Base-by-base conservation (phyloP, 768 basidiomycete genomes). In the Mycena albidolilacea region DNA sequence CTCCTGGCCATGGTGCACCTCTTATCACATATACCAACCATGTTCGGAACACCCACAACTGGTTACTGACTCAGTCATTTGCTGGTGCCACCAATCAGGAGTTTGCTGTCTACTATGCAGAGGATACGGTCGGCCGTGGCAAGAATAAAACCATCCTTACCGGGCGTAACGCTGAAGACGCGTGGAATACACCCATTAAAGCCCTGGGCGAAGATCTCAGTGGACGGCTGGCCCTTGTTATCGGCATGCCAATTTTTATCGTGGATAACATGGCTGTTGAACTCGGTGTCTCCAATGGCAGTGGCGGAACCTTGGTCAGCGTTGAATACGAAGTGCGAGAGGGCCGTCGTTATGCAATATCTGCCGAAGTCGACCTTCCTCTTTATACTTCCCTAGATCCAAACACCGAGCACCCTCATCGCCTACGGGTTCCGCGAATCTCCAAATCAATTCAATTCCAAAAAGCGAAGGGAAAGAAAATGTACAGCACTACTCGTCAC, bases 261-360 rank as follows among this genome's bases (percentile, higher is more conserved):
- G 30, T 30, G 30, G 30, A 30, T 30, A 30, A 30, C 30, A 30
- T 30, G 30, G 30, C 30, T 4, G 30, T 30, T 30, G 30, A 77
- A 41, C 64, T 77, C 7, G 76, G 76, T 7, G 8, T 77, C 15
- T 39, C 71, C 35, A 77, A 77, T 37, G 76, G 75, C 1, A 73
- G 71, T 44, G 39, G 60, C 7, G 76, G 75, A 2, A 73, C 62
- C 12, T 43, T 77, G 21, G 37, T 73, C 5, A 39, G 37, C 17
- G 12, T 77, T 10, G 55, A 70, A 17, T 77, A 64, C 46, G 50
- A 70, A 35, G 9, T 59, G 1, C 35, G 55, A 10, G 52, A 70
- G 4, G 72, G 74, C 7, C 54, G 65, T 10, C 67, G 75, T 9
- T 77, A 75, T 46, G 74, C 71, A 4, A 68, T 71, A 19, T 76